Percentiles rank a stretch among this genome's conserved stretches.
Conservation (phyloP, 805 yeast genomes). For the Candida krabiensis region DNA sequence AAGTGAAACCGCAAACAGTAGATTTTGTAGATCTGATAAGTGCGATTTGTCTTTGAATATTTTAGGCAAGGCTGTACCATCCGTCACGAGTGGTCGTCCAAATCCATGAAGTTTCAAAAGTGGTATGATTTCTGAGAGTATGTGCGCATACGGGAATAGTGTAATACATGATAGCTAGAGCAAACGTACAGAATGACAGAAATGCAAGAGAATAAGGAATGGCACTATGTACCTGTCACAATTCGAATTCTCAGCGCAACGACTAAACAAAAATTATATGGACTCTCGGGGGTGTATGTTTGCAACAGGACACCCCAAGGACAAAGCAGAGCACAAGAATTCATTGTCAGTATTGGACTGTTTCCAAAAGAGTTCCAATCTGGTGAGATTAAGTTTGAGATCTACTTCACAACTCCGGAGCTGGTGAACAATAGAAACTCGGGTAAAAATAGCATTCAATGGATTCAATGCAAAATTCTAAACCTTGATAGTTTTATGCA, state of each 20-base stretch:
- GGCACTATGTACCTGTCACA: conserved; percentile 16
- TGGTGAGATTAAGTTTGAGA: conserved; percentile 10
- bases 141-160: too few relatives aligned
- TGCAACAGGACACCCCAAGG: background rate
- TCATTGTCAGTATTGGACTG: conserved; percentile 13
- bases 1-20: conserved; percentile 8
- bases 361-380: conserved; percentile 11
- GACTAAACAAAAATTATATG: conserved; percentile 14
- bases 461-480: conserved; percentile 21
- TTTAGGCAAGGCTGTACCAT: too few relatives aligned
- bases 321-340: conserved; percentile 4
- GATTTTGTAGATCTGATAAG: too few relatives aligned
- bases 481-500: conserved; percentile 5
- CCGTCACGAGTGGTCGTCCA: too few relatives aligned
- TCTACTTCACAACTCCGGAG: conserved; percentile 15
- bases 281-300: conserved; percentile 20
- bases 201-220: background rate
- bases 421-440: conserved; percentile 11
- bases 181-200: too few relatives aligned
- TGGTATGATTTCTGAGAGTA: too few relatives aligned
- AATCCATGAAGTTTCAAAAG: too few relatives aligned
- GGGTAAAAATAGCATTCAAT: conserved; percentile 16
- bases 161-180: too few relatives aligned
- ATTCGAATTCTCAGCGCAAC: conserved; percentile 13
- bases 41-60: too few relatives aligned